A percentile compares a stretch with the other conserved stretches of the same genome.
Conservation (phyloP, 768 basidiomycete genomes). For the Kwoniella europaea region DNA sequence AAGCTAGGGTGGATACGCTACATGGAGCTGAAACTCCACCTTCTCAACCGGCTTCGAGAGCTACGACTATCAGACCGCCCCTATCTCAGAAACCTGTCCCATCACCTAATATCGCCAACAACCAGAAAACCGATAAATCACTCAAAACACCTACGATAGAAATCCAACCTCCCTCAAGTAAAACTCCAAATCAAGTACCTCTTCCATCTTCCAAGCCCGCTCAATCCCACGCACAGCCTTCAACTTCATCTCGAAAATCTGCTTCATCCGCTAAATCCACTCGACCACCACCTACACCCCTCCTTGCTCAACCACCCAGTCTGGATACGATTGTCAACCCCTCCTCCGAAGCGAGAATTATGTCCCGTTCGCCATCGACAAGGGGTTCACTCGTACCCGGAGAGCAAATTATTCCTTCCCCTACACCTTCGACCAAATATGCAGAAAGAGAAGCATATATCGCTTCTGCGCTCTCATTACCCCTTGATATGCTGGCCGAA, state of each 20-base stretch:
- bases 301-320: constrained; percentile 10
- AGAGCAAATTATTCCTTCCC: constrained; percentile 12
- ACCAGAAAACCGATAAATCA: not conserved
- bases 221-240: not conserved
- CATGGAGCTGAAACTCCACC: not conserved
- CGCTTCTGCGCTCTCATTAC: constrained; percentile 35
- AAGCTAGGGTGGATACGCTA: constrained; percentile 14
- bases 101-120: not conserved
- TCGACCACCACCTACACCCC: constrained; percentile 23
- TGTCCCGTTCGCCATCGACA: not conserved
- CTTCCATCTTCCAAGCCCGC: not conserved
- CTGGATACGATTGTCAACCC: not conserved
- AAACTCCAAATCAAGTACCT: not conserved
- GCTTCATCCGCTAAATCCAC: not conserved
- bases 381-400: constrained; percentile 5
- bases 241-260: not conserved
- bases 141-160: constrained; percentile 15
- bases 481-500: constrained; percentile 35
- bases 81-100: not conserved
- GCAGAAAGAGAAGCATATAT: constrained; percentile 41
- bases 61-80: constrained; percentile 1
- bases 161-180: constrained; percentile 10
- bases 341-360: not conserved
- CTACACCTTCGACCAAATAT: constrained; percentile 23
- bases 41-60: constrained; percentile 6